These are phyloP conservation scores for Fusarium sp. DNA, from an alignment of 2,329 filamentous ascomycete species.

Conservation along the genomic window DNA sequence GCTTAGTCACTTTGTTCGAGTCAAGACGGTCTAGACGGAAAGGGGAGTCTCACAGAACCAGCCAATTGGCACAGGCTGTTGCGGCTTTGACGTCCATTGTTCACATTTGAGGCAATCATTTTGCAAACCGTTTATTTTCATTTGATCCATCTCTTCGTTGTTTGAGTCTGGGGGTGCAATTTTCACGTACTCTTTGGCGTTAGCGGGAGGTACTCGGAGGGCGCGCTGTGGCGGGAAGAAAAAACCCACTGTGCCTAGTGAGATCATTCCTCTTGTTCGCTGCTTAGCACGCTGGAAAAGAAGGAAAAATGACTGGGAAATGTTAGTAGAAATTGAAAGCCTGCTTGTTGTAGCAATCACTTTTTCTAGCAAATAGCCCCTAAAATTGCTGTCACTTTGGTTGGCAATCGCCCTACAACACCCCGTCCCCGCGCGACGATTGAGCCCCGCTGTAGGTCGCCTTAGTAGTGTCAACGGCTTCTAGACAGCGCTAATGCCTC, in stretches of 20 bases:
- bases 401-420: neutral
- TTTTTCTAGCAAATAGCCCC: neutral
- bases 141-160: neutral
- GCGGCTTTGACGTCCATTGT: neutral
- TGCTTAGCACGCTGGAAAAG: neutral
- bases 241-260: neutral
- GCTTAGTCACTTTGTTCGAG: conserved; percentile 27
- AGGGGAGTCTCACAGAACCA: neutral
- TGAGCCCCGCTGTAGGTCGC: neutral
- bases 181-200: neutral
- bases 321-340: neutral
- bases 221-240: neutral
- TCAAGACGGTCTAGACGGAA: neutral
- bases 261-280: neutral
- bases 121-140: too few species aligned
- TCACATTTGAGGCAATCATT: neutral
- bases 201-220: conserved; percentile 2
- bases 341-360: neutral
- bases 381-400: neutral
- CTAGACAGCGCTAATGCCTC: neutral
- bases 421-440: too few species aligned
- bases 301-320: neutral
- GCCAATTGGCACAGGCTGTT: neutral
- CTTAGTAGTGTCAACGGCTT: neutral
- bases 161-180: neutral